Evolutionary conservation across 2,329 filamentous ascomycete species (phyloP).

Genomic region (Stagonosporopsis vannaccii): DNA sequence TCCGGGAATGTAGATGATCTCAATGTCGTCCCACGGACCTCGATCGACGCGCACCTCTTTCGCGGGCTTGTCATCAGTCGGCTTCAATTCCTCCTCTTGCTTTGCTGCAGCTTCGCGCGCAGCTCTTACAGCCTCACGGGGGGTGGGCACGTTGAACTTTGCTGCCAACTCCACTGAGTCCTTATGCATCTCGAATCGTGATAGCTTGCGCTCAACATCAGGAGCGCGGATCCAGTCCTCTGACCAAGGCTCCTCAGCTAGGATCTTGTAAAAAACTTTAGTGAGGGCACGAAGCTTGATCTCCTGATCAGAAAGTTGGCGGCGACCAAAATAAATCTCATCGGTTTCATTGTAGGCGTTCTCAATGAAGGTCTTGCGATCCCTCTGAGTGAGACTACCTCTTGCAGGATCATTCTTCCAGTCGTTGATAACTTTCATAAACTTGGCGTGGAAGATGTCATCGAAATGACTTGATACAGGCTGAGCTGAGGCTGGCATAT

Average conservation of each 20-base stretch:
- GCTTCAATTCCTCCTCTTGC: conserved; percentile 26
- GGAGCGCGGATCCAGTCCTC: conserved; percentile 49
- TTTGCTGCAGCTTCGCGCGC: conserved; percentile 36
- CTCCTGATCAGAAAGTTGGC: conserved; percentile 39
- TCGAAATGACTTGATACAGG: conserved; percentile 39
- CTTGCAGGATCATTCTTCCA: conserved; percentile 42
- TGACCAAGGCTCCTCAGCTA: conserved; percentile 49
- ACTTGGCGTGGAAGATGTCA: conserved; percentile 46
- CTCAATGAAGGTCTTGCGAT: conserved; percentile 46
- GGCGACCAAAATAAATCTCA: conserved; percentile 37
- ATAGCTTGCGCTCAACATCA: conserved; percentile 49
- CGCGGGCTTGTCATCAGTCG: conserved; percentile 21
- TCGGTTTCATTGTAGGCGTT: conserved; percentile 42
- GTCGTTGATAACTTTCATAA: conserved; percentile 43
- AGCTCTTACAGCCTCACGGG: conserved; percentile 44
- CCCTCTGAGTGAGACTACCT: conserved; percentile 39
- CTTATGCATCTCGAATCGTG: conserved; percentile 48
- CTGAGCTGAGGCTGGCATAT: conserved; percentile 20
- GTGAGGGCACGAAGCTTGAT: conserved; percentile 48
- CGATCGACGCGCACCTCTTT: conserved; percentile 33
- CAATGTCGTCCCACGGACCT: conserved; percentile 48
- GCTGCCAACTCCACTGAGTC: conserved; percentile 44
- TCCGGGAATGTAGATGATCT: conserved; percentile 49
- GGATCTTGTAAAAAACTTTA: conserved; percentile 48
- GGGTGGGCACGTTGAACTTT: conserved; percentile 37